These are phyloP conservation scores for Vitis hybrid DNA, from an alignment of 177 flowering plant species.

Conservation along the genomic window DNA sequence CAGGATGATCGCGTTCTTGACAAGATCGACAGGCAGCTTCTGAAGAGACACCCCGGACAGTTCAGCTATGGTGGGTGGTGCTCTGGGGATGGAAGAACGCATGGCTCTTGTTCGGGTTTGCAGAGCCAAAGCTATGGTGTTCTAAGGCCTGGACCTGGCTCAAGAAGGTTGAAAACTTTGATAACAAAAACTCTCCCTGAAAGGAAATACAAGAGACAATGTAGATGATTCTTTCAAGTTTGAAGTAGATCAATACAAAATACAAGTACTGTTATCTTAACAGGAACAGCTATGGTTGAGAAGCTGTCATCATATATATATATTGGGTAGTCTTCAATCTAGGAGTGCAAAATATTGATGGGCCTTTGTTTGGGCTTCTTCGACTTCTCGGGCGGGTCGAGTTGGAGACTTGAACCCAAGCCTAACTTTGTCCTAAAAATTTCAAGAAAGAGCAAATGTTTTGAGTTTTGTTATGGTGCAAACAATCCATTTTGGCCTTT, in stretches of 20 bases:
- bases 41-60: constrained; percentile 34
- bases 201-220: constrained; percentile 49
- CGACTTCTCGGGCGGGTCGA: too few relatives aligned
- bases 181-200: constrained; percentile 42
- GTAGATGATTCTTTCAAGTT: constrained; percentile 41
- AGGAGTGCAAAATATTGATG: too few relatives aligned
- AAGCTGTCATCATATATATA: not conserved
- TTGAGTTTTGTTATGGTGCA: too few relatives aligned
- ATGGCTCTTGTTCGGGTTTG: constrained; percentile 30
- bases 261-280: not conserved
- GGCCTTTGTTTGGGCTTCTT: too few relatives aligned
- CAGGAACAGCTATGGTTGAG: not conserved
- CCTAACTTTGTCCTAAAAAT: too few relatives aligned
- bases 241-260: not conserved
- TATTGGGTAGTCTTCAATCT: too few relatives aligned
- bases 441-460: too few relatives aligned
- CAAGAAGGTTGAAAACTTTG: constrained; percentile 57
- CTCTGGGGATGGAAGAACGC: constrained; percentile 13
- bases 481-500: too few relatives aligned
- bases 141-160: constrained; percentile 71
- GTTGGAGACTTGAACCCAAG: too few relatives aligned
- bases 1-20: constrained; percentile 57
- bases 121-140: constrained; percentile 40
- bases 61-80: constrained; percentile 88
- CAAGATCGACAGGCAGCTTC: constrained; percentile 72